These are phyloP conservation scores for Eragrostis curvula DNA, from an alignment of 176 grass and related monocot species.

Conservation along the genomic window DNA sequence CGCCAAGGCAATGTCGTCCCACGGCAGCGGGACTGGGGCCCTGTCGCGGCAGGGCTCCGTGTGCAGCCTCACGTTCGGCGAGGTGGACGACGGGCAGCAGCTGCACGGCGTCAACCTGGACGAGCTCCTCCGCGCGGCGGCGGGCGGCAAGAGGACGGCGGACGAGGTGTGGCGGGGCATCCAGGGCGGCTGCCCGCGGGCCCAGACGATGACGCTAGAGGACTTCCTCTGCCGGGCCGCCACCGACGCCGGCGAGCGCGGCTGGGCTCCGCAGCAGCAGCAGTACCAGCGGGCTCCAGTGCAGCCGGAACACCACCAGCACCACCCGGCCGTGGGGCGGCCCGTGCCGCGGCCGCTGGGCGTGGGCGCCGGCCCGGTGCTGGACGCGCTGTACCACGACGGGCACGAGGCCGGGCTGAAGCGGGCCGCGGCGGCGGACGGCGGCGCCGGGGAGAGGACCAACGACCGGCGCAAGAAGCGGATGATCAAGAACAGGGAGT, in stretches of 20 bases:
- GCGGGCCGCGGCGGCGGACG: slow-evolving; percentile 28
- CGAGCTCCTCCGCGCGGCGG: slow-evolving; percentile 55
- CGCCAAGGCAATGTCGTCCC: slow-evolving; percentile 72
- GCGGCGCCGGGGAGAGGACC: slow-evolving; percentile 32
- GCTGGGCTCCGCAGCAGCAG: slow-evolving; percentile 21
- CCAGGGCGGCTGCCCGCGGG: slow-evolving; percentile 46
- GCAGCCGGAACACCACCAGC: not conserved
- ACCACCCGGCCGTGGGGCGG: slow-evolving; percentile 35
- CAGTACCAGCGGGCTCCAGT: slow-evolving; percentile 26
- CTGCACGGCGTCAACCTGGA: slow-evolving; percentile 78
- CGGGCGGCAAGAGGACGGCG: slow-evolving; percentile 55
- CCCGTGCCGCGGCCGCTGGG: slow-evolving; percentile 54
- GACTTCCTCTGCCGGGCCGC: slow-evolving; percentile 67
- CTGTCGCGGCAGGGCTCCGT: slow-evolving; percentile 63
- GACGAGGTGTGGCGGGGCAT: slow-evolving; percentile 93
- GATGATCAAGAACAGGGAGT: slow-evolving; percentile 98
- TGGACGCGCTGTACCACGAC: slow-evolving; percentile 67
- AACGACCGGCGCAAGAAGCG: slow-evolving; percentile 87
- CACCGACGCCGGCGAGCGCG: not conserved
- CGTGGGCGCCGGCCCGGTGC: slow-evolving; percentile 51
- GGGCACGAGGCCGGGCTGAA: slow-evolving; percentile 33
- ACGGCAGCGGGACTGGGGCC: slow-evolving; percentile 33
- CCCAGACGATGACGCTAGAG: slow-evolving; percentile 78
- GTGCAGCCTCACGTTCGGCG: slow-evolving; percentile 72
- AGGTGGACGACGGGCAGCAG: slow-evolving; percentile 72